phyloP scores from a whole-genome alignment of 2,329 filamentous ascomycete genomes.

The Trichoderma sp. region DNA sequence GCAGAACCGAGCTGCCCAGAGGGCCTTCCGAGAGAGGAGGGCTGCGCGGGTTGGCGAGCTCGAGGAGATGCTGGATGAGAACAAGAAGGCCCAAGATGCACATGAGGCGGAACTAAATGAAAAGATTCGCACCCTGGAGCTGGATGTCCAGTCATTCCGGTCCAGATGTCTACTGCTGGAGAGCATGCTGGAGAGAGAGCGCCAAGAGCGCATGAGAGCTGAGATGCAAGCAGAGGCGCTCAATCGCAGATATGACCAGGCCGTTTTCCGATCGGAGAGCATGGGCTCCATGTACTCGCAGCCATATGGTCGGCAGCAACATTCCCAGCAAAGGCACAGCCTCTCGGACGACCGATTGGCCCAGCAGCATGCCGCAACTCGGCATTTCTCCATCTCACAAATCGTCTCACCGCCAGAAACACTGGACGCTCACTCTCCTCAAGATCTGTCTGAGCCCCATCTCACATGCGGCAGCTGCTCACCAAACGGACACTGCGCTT shows the following conservation, averaged over 20 bases:
- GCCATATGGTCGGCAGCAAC: constrained; percentile 34
- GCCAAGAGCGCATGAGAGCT: constrained; percentile 49
- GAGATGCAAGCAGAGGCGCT: constrained; percentile 45
- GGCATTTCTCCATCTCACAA: constrained; percentile 57
- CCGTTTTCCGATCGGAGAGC: constrained; percentile 34
- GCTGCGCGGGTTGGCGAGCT: constrained; percentile 80
- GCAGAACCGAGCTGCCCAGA: constrained; percentile 89
- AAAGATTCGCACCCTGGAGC: constrained; percentile 61
- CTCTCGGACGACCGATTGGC: constrained; percentile 33
- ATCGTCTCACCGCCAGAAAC: constrained; percentile 58
- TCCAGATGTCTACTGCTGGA: constrained; percentile 64
- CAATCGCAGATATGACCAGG: constrained; percentile 37
- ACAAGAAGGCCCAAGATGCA: constrained; percentile 59
- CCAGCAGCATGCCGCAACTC: constrained; percentile 36
- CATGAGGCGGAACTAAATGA: constrained; percentile 59
- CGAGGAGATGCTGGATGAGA: constrained; percentile 65
- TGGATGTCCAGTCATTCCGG: constrained; percentile 66
- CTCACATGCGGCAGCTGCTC: constrained; percentile 60
- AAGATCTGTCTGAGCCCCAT: constrained; percentile 36
- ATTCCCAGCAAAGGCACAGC: constrained; percentile 32
- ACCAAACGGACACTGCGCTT: constrained; percentile 56
- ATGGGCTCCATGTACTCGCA: constrained; percentile 32
- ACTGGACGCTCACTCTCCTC: constrained; percentile 34
- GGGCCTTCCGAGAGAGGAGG: constrained; percentile 84
- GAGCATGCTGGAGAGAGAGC: constrained; percentile 62